phyloP scores from a whole-genome alignment of 2,329 filamentous ascomycete genomes.

The Colletotrichum camelliae region DNA sequence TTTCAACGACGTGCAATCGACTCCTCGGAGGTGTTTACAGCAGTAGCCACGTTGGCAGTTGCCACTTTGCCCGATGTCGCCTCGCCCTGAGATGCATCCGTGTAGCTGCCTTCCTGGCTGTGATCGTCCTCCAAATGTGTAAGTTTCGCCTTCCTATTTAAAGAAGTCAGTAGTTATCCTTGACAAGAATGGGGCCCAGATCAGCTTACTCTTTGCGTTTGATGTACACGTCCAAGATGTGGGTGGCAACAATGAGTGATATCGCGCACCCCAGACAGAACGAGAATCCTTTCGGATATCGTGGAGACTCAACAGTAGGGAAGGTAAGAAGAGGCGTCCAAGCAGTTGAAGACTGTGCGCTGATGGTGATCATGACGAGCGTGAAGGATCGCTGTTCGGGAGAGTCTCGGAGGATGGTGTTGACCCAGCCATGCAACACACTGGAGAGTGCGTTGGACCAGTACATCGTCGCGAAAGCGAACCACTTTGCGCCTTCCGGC shows the following conservation, averaged over 20 bases:
- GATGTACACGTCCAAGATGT: constrained; percentile 19
- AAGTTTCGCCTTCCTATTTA: background rate
- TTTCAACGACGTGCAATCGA: background rate
- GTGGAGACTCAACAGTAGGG: constrained; percentile 46
- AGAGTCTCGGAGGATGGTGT: constrained; percentile 13
- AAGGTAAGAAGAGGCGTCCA: constrained; percentile 62
- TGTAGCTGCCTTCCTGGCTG: background rate
- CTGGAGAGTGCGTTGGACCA: constrained; percentile 16
- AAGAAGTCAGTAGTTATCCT: background rate
- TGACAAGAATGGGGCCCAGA: fast-evolving
- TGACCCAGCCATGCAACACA: constrained; percentile 18
- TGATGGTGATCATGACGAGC: constrained; percentile 30
- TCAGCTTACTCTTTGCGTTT: constrained; percentile 19
- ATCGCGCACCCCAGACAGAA: constrained; percentile 30
- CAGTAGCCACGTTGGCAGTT: background rate
- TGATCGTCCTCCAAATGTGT: background rate
- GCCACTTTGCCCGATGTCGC: background rate
- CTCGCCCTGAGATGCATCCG: background rate
- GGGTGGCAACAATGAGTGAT: constrained; percentile 14
- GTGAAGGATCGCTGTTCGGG: constrained; percentile 17
- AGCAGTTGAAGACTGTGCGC: constrained; percentile 58
- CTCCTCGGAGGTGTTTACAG: background rate
- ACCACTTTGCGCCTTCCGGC: constrained; percentile 58
- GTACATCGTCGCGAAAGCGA: constrained; percentile 48
- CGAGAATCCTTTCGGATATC: constrained; percentile 49